phyloP scores from a whole-genome alignment of 257 asterid species.

The Lycium ferocissimum region DNA sequence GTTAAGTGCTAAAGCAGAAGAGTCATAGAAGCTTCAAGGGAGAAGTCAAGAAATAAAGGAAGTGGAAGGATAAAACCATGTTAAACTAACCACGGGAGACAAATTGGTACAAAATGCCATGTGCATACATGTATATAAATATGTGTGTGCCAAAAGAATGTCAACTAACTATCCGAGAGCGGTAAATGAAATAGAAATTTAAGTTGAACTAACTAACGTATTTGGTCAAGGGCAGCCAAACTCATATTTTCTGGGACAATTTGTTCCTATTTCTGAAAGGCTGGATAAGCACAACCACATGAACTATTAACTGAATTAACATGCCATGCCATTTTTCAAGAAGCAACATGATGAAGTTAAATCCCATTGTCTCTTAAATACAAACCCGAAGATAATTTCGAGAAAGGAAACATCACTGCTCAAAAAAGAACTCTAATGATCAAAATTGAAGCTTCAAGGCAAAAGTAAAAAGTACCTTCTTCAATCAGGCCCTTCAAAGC shows the following conservation, averaged over 20 bases:
- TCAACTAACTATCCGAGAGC: background rate
- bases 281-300: constrained; percentile 16
- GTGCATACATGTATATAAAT: background rate
- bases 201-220: background rate
- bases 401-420: constrained; percentile 7
- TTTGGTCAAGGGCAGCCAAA: constrained; percentile 22
- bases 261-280: constrained; percentile 11
- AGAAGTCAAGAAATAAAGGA: constrained; percentile 10
- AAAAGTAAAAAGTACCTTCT: constrained; percentile 60
- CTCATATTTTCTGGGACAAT: background rate
- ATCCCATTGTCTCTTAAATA: constrained; percentile 15
- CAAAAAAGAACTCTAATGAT: background rate
- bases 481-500: constrained; percentile 94
- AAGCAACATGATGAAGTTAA: constrained; percentile 26
- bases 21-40: constrained; percentile 19
- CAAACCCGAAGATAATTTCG: background rate
- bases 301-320: constrained; percentile 19
- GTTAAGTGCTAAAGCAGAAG: background rate
- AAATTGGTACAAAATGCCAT: background rate
- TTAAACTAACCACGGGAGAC: background rate
- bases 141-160: background rate
- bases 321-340: constrained; percentile 10
- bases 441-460: constrained; percentile 3
- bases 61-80: background rate
- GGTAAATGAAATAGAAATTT: constrained; percentile 13